Evolutionary conservation across 345 rosid species (phyloP).

Genomic region (Sonneratia caseolaris): DNA sequence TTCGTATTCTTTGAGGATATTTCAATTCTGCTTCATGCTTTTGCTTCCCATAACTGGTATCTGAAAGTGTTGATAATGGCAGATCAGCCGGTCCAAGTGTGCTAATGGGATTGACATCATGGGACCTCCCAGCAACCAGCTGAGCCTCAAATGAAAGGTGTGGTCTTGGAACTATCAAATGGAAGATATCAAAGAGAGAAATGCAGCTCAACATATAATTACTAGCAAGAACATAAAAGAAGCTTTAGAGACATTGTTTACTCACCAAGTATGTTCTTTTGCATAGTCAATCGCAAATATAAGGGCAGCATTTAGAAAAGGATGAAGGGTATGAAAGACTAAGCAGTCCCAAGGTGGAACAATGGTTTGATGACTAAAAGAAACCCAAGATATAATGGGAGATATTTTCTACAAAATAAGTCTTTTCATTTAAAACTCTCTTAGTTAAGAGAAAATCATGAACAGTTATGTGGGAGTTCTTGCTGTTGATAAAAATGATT

Average conservation of each 20-base stretch:
- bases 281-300: background rate
- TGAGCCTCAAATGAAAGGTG: conserved; percentile 98
- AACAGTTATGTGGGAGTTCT: background rate
- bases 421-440: background rate
- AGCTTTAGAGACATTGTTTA: background rate
- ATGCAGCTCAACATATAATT: background rate
- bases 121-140: conserved; percentile 92
- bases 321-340: background rate
- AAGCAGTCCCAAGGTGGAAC: background rate
- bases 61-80: conserved; percentile 45
- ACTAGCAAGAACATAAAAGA: background rate
- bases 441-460: background rate
- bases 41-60: conserved; percentile 51
- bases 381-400: too few relatives aligned
- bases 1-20: conserved; percentile 84
- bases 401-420: background rate
- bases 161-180: conserved; percentile 77
- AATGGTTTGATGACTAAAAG: background rate
- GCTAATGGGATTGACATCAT: conserved; percentile 59
- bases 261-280: background rate
- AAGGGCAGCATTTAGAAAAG: background rate
- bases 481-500: background rate
- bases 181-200: conserved; percentile 7
- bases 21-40: conserved; percentile 69
- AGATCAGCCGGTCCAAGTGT: conserved; percentile 65